Evolutionary conservation across 1,284 basidiomycete genomes (phyloP).

Genomic region (Athelia psychrophila): DNA sequence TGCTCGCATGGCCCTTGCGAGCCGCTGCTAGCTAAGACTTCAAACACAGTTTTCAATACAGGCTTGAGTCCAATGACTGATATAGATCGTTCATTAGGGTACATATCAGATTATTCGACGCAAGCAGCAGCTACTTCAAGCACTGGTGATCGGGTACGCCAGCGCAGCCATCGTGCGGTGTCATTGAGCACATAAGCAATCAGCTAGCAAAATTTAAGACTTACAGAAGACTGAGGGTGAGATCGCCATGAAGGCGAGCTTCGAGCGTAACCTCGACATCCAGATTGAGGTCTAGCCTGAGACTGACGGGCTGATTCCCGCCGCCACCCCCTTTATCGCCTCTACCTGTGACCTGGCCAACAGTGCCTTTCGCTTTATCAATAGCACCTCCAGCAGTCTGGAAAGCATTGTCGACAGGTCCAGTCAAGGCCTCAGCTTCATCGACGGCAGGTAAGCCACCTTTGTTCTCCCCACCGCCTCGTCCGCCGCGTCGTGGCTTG

Average conservation of each 20-base stretch:
- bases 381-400: not conserved
- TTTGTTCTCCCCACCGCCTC: not conserved
- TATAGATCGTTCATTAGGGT: too few relatives aligned
- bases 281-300: slow-evolving; percentile 10
- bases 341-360: not conserved
- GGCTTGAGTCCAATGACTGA: too few relatives aligned
- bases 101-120: too few relatives aligned
- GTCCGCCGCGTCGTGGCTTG: too few relatives aligned
- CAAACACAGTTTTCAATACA: too few relatives aligned
- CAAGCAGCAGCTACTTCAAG: too few relatives aligned
- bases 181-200: too few relatives aligned
- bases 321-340: slow-evolving; percentile 4
- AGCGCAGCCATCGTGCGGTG: too few relatives aligned
- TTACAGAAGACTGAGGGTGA: slow-evolving; percentile 10
- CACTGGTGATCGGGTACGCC: too few relatives aligned
- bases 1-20: too few relatives aligned
- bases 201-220: not conserved
- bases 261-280: slow-evolving; percentile 11
- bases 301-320: slow-evolving; percentile 8
- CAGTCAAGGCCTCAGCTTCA: not conserved
- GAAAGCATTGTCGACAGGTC: not conserved
- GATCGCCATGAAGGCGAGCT: slow-evolving; percentile 10
- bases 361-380: not conserved
- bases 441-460: slow-evolving; percentile 1
- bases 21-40: too few relatives aligned